phyloP scores from a whole-genome alignment of 2,329 filamentous ascomycete genomes.

The Penicillium aurantiogriseum region DNA sequence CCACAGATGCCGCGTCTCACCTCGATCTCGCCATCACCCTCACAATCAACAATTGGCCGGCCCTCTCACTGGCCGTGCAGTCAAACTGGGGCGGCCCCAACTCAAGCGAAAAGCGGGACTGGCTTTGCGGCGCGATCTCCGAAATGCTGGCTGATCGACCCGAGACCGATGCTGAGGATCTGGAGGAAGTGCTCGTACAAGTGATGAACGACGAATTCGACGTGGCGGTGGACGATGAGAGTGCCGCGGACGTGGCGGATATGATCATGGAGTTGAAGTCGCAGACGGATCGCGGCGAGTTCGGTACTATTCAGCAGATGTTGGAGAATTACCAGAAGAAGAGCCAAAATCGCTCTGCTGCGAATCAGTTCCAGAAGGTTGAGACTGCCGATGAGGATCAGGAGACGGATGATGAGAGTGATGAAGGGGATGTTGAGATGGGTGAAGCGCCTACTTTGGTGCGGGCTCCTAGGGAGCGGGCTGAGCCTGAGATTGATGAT shows the following conservation, averaged over 20 bases:
- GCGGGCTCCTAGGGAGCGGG: slow-evolving; percentile 59
- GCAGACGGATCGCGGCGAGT: slow-evolving; percentile 64
- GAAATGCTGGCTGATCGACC: slow-evolving; percentile 67
- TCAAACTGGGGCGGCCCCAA: slow-evolving; percentile 86
- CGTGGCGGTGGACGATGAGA: slow-evolving; percentile 87
- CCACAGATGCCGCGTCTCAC: slow-evolving; percentile 58
- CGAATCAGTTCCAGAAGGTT: slow-evolving; percentile 36
- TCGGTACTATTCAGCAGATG: slow-evolving; percentile 63
- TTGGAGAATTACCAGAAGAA: slow-evolving; percentile 47
- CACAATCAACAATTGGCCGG: slow-evolving; percentile 81
- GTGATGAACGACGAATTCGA: slow-evolving; percentile 97
- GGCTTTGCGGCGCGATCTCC: slow-evolving; percentile 85
- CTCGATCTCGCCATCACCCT: slow-evolving; percentile 89
- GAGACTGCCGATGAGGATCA: slow-evolving; percentile 51
- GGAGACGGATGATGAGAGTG: slow-evolving; percentile 56
- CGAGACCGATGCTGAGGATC: slow-evolving; percentile 70
- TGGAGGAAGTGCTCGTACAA: slow-evolving; percentile 81
- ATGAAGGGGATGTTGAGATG: slow-evolving; percentile 62
- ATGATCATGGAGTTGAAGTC: slow-evolving; percentile 68
- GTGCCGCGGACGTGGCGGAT: slow-evolving; percentile 68
- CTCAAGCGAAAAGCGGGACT: slow-evolving; percentile 85
- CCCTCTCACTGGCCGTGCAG: slow-evolving; percentile 80
- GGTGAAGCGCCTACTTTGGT: slow-evolving; percentile 65
- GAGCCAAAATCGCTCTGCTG: slow-evolving; percentile 38
- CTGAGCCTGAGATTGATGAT: slow-evolving; percentile 71